phyloP scores from a whole-genome alignment of 169 alveolate genomes.

The Neospora caninum region DNA sequence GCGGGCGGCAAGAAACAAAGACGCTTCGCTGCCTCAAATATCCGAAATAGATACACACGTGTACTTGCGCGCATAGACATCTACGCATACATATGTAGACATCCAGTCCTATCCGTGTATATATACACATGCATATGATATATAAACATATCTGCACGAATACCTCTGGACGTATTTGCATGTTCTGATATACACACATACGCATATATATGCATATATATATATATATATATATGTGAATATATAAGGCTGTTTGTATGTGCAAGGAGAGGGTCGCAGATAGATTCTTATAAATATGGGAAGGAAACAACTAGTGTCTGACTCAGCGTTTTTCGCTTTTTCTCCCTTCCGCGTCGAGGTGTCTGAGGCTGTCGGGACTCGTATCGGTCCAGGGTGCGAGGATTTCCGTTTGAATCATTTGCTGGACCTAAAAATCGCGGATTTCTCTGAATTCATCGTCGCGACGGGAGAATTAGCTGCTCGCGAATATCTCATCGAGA shows the following conservation, averaged over 20 bases:
- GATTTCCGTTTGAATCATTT: slow-evolving; percentile 79
- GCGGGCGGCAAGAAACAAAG: neutral
- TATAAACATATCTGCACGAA: no score
- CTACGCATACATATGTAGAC: no score
- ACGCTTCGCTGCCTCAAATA: neutral
- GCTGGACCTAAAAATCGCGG: slow-evolving; percentile 47
- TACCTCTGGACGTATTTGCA: no score
- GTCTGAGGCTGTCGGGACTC: slow-evolving; percentile 82
- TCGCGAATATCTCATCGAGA: slow-evolving; percentile 55
- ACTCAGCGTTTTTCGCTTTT: neutral
- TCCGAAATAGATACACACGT: neutral
- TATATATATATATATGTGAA: no score
- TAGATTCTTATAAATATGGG: no score
- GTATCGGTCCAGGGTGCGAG: slow-evolving; percentile 83
- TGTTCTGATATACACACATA: no score
- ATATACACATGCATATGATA: neutral
- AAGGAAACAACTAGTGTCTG: no score
- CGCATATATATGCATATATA: no score
- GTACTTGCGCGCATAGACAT: no score
- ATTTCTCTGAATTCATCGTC: slow-evolving; percentile 56
- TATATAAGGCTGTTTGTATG: no score
- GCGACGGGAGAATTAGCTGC: slow-evolving; percentile 63
- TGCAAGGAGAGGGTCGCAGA: no score
- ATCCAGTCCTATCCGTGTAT: no score
- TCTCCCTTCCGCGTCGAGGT: slow-evolving; percentile 45